Conservation (phyloP, 2,329 filamentous ascomycete genomes). For the Aspergillus vadensis region DNA sequence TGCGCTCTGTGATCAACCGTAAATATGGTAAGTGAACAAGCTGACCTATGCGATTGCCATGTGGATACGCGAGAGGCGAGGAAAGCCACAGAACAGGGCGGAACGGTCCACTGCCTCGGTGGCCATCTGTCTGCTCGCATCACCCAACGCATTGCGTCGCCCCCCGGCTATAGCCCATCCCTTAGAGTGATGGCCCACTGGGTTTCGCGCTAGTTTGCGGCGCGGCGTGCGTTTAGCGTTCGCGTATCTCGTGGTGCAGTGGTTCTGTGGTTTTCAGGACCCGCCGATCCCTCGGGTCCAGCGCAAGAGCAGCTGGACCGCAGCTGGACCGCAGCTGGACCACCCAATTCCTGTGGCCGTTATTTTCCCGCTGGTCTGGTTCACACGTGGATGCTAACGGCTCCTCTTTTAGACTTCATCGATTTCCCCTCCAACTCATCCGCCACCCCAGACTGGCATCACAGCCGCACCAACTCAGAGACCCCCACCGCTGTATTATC, state of each 20-base stretch:
- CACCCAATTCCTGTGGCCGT: constrained; percentile 1
- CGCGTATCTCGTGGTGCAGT: constrained; percentile 27
- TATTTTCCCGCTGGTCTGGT: constrained; percentile 4
- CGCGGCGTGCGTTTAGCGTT: constrained; percentile 29
- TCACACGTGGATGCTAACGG: constrained; percentile 16
- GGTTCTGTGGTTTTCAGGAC: constrained; percentile 11
- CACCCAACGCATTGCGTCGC: background rate
- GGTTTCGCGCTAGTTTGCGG: constrained; percentile 28
- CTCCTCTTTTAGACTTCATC: constrained; percentile 27
- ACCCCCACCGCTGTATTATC: constrained; percentile 57
- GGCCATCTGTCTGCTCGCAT: background rate
- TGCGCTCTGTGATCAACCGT: constrained; percentile 69
- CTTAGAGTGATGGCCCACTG: constrained; percentile 25
- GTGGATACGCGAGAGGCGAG: background rate
- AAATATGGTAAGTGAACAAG: constrained; percentile 63
- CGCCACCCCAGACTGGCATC: constrained; percentile 58
- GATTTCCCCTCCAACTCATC: constrained; percentile 41
- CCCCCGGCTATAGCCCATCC: constrained; percentile 10
- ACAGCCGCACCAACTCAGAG: constrained; percentile 73
- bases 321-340: constrained; percentile 4
- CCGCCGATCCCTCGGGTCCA: constrained; percentile 17
- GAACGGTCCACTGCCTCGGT: background rate
- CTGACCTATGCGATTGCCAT: background rate
- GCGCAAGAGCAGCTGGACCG: constrained; percentile 9
- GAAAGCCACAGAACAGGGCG: background rate